phyloP scores from a whole-genome alignment of 2,329 filamentous ascomycete genomes.

The Pseudopyrenochaeta lycopersici region DNA sequence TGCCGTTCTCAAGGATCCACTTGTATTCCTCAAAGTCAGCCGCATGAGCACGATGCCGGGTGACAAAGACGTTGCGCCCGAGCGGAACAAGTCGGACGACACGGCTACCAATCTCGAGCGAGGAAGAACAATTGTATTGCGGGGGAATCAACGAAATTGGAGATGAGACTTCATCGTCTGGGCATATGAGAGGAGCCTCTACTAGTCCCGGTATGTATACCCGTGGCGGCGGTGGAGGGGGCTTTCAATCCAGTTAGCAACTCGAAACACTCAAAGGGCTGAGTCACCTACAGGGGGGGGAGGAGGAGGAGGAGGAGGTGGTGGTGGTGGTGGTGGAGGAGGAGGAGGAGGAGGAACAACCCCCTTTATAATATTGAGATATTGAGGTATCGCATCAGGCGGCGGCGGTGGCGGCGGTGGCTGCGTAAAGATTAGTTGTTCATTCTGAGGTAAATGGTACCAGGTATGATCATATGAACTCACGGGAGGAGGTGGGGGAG shows the following conservation, averaged over 20 bases:
- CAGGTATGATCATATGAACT: neutral
- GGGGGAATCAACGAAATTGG: constrained; percentile 29
- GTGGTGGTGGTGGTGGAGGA: too few relatives aligned
- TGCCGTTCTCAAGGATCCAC: constrained; percentile 39
- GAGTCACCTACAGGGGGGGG: neutral
- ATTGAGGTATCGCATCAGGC: neutral
- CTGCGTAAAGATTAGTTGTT: neutral
- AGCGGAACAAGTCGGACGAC: constrained; percentile 33
- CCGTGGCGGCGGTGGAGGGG: constrained; percentile 21
- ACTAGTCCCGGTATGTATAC: constrained; percentile 1
- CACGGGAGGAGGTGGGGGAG: constrained; percentile 4
- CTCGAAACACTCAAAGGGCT: too few relatives aligned
- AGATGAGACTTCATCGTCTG: constrained; percentile 14
- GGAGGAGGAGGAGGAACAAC: neutral
- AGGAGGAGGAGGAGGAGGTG: too few relatives aligned
- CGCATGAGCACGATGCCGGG: constrained; percentile 26
- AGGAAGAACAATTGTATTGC: constrained; percentile 29
- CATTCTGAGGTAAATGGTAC: neutral
- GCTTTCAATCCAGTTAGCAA: constrained; percentile 2
- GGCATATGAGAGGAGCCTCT: constrained; percentile 1
- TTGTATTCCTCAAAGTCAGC: constrained; percentile 39
- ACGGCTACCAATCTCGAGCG: constrained; percentile 15
- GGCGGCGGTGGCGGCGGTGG: constrained; percentile 20
- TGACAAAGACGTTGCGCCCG: constrained; percentile 35
- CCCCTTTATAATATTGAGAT: neutral